Percentiles rank a stretch among this genome's conserved stretches.
Evolutionary conservation across 2,329 filamentous ascomycete genomes (phyloP).

Genomic region (Hysterium pulicare): DNA sequence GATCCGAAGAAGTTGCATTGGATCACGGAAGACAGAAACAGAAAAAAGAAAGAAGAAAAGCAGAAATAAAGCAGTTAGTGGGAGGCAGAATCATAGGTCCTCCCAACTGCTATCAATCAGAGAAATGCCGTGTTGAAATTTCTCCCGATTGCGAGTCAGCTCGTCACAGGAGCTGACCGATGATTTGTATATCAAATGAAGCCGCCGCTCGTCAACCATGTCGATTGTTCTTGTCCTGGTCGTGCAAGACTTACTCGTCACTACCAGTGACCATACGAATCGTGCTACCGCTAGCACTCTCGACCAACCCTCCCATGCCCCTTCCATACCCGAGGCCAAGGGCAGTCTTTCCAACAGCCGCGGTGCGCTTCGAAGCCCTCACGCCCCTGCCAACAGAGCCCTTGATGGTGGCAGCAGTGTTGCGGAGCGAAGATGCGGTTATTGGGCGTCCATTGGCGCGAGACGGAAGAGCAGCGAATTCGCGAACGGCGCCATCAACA

Average conservation of each 20-base stretch:
- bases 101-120: neutral
- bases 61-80: neutral
- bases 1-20: too few species aligned
- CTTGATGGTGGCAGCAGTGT: constrained; percentile 1
- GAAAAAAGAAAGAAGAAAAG: too few species aligned
- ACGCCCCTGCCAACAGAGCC: constrained; percentile 5
- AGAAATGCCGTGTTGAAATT: neutral
- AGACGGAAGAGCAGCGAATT: constrained; percentile 1
- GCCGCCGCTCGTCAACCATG: neutral
- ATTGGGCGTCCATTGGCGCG: neutral
- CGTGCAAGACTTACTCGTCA: neutral
- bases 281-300: constrained; percentile 4
- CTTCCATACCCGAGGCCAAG: constrained; percentile 2
- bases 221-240: neutral
- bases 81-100: neutral
- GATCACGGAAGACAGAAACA: too few species aligned
- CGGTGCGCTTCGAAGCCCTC: neutral
- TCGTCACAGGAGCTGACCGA: too few species aligned
- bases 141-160: neutral
- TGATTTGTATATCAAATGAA: neutral
- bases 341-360: constrained; percentile 4
- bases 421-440: neutral
- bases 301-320: constrained; percentile 3
- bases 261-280: constrained; percentile 6
- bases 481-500: neutral